These are phyloP conservation scores for Yamadazyma sp. DNA, from an alignment of 1,139 yeast genomes.

Conservation along the genomic window DNA sequence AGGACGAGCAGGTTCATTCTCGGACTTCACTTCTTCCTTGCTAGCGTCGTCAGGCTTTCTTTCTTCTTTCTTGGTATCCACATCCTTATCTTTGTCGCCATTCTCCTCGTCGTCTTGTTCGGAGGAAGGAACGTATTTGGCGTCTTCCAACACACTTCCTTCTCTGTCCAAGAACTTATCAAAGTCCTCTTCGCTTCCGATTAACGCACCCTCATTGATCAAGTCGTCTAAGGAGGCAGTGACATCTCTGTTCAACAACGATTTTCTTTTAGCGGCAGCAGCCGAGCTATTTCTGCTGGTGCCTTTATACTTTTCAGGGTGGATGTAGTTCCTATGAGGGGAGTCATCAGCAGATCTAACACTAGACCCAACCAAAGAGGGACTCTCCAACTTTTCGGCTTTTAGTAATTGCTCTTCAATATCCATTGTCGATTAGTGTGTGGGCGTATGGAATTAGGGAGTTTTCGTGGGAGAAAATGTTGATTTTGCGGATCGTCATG, in stretches of 20 bases:
- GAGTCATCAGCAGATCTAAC: conserved; percentile 54
- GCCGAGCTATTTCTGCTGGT: conserved; percentile 13
- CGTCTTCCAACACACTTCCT: conserved; percentile 53
- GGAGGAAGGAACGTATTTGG: conserved; percentile 22
- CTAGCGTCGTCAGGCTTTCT: not conserved
- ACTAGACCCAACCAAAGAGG: conserved; percentile 59
- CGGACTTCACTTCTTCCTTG: conserved; percentile 6
- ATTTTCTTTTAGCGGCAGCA: conserved; percentile 8
- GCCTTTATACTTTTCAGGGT: conserved; percentile 41
- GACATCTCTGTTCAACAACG: conserved; percentile 20
- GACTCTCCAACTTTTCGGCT: conserved; percentile 49
- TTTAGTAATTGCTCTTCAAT: conserved; percentile 55
- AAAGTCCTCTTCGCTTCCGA: conserved; percentile 58
- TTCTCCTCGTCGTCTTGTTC: not conserved
- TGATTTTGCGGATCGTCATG: conserved; percentile 1
- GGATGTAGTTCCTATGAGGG: conserved; percentile 46
- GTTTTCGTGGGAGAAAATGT: not conserved
- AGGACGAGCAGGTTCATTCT: conserved; percentile 1
- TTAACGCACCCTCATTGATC: conserved; percentile 59
- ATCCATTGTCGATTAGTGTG: conserved; percentile 39
- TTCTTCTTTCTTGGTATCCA: conserved; percentile 13
- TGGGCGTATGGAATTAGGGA: not conserved
- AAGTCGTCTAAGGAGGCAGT: conserved; percentile 56
- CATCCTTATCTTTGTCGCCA: conserved; percentile 2
- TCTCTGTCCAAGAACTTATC: conserved; percentile 51